Percentiles rank a stretch among this genome's conserved stretches.
phyloP scores from a whole-genome alignment of 1,284 basidiomycete genomes.

The Cryptococcus depauperatus region DNA sequence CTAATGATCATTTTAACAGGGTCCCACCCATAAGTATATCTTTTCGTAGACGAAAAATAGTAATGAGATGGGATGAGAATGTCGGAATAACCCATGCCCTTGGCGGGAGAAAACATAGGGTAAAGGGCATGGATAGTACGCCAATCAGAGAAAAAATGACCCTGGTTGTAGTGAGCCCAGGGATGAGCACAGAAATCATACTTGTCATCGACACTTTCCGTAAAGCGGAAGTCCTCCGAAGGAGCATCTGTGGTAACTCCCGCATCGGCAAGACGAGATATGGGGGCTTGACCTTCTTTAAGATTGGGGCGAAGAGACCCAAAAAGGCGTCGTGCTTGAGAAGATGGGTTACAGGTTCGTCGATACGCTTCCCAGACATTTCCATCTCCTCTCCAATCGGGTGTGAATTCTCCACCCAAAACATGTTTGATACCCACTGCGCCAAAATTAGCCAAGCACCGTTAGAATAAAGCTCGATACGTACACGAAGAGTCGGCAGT shows the following conservation, averaged over 20 bases:
- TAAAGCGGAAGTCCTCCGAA: slow-evolving; percentile 59
- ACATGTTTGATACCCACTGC: slow-evolving; percentile 56
- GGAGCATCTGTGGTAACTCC: slow-evolving; percentile 41
- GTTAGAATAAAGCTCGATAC: slow-evolving; percentile 13
- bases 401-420: slow-evolving; percentile 59
- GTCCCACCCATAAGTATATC: slow-evolving; percentile 89
- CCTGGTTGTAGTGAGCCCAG: slow-evolving; percentile 73
- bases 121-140: slow-evolving; percentile 73
- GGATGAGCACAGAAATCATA: slow-evolving; percentile 73
- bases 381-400: slow-evolving; percentile 75
- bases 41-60: slow-evolving; percentile 71
- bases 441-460: neutral
- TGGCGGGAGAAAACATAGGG: slow-evolving; percentile 84
- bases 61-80: slow-evolving; percentile 90
- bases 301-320: slow-evolving; percentile 56
- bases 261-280: slow-evolving; percentile 43
- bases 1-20: slow-evolving; percentile 59
- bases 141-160: slow-evolving; percentile 94
- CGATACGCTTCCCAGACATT: slow-evolving; percentile 87
- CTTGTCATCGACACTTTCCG: slow-evolving; percentile 54
- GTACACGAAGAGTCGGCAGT: slow-evolving; percentile 48
- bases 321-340: slow-evolving; percentile 71
- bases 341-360: slow-evolving; percentile 72
- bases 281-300: slow-evolving; percentile 45
- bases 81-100: slow-evolving; percentile 71